Evolutionary conservation across 345 rosid genomes (phyloP), one percentile per base, ranked within the genome.

Genomic region (Garcia nutans): DNA sequence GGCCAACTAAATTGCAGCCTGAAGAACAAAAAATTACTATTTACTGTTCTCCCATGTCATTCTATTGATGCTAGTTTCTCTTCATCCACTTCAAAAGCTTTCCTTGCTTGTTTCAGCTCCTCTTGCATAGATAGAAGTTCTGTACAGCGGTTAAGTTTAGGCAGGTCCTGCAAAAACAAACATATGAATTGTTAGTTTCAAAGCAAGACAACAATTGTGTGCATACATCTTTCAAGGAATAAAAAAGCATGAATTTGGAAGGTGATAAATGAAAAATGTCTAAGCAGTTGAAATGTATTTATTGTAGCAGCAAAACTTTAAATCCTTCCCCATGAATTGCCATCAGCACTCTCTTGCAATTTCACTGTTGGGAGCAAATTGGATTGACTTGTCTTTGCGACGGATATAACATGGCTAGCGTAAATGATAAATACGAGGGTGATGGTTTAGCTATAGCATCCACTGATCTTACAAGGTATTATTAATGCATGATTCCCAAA

Each of bases 51-150:
- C 58, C 44, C 11, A 20, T 9, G 37, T 86, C 79, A 89, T 57
- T 89, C 89, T 0, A 76, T 19, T 37, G 91, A 75, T 71, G 88
- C 89, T 19, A 89, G 85, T 83, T 91, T 90, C 64, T 90, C 97
- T 84, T 93, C 99, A 19, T 93, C 99, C 0, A 90, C 93, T 62
- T 96, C 98, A 80, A 92, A 93, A 62, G 98, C 97, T 78, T 96
- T 92, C 83, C 97, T 92, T 16, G 98, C 98, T 84, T 96, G 99
- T 79, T 93, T 90, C 62, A 96, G 87, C 84, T 96, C 98, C 83
- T 96, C 98, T 86, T 92, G 98, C 98, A 93, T 92, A 0, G 93
- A 88, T 77, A 92, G 85, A 69, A 96, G 82, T 76, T 96, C 97
- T 8, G 88, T 88, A 78, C 97, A 96, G 0, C 93, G 93, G 85